phyloP scores from a whole-genome alignment of 1,284 basidiomycete species.

The Ceratobasidium papillatum region DNA sequence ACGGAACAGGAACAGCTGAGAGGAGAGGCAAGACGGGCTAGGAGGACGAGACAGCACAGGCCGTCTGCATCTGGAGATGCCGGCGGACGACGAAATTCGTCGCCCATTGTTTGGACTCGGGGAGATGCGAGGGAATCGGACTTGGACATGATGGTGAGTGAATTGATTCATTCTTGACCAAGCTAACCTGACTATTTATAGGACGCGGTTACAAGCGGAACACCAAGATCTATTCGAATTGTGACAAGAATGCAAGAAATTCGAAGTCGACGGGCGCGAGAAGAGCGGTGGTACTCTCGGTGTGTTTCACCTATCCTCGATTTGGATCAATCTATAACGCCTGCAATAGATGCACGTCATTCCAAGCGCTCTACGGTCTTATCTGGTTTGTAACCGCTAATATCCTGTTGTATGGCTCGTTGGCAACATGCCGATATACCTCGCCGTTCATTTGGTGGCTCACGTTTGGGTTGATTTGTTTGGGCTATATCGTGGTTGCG shows the following conservation, averaged over 20 bases:
- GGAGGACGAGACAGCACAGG: background rate
- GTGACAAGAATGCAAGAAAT: constrained; percentile 13
- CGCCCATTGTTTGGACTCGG: constrained; percentile 30
- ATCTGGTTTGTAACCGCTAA: constrained; percentile 82
- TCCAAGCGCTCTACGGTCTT: constrained; percentile 72
- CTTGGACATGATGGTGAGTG: constrained; percentile 8
- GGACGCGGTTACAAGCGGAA: background rate
- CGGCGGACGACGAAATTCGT: background rate
- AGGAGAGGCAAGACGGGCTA: background rate
- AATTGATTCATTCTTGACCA: background rate
- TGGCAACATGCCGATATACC: constrained; percentile 70
- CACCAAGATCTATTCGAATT: constrained; percentile 1
- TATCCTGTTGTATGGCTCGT: constrained; percentile 75
- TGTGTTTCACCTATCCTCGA: background rate
- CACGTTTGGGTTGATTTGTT: constrained; percentile 76
- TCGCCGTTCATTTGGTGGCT: constrained; percentile 86
- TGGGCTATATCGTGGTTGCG: constrained; percentile 76
- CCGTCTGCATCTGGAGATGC: background rate
- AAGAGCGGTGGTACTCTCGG: constrained; percentile 39
- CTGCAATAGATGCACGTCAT: constrained; percentile 49
- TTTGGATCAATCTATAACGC: background rate
- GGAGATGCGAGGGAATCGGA: constrained; percentile 12
- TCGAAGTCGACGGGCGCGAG: background rate
- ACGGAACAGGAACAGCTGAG: constrained; percentile 9
- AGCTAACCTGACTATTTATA: background rate